A percentile compares a stretch with the other conserved stretches of the same genome.
These are phyloP conservation scores for Cladophialophora psammophila DNA, from an alignment of 2,329 filamentous ascomycete species.

Conservation along the genomic window DNA sequence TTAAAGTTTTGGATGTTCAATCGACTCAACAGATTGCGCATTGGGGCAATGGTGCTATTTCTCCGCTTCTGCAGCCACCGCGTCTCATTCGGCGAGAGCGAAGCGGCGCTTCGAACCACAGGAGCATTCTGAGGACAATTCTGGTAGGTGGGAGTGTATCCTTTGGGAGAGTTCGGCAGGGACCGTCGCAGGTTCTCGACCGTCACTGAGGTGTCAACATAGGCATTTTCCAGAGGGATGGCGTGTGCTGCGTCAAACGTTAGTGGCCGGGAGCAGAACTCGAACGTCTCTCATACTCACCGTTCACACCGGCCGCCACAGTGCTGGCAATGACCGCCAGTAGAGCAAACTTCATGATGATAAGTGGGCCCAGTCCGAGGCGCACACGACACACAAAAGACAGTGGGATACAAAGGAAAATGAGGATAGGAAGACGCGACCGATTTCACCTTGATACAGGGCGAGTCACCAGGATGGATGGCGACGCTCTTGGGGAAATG, in stretches of 20 bases:
- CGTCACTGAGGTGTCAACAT: constrained; percentile 20
- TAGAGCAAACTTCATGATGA: constrained; percentile 27
- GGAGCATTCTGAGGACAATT: constrained; percentile 75
- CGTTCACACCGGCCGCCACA: constrained; percentile 15
- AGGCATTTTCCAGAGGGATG: constrained; percentile 24
- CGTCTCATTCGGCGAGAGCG: constrained; percentile 72
- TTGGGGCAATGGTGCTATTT: constrained; percentile 75
- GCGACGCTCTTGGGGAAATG: constrained; percentile 9
- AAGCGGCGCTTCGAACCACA: constrained; percentile 67
- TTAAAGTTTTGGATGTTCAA: constrained; percentile 81
- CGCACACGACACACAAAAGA: not conserved
- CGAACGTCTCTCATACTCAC: constrained; percentile 9
- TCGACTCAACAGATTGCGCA: constrained; percentile 74
- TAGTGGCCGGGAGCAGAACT: not conserved
- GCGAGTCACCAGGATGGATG: constrained; percentile 12
- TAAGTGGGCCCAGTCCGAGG: not conserved
- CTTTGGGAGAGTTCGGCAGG: constrained; percentile 65
- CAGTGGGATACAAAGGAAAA: constrained; percentile 4
- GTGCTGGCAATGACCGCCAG: constrained; percentile 15
- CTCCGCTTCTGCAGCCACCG: constrained; percentile 77
- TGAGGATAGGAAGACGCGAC: constrained; percentile 2
- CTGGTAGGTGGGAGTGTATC: constrained; percentile 74
- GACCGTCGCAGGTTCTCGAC: constrained; percentile 47
- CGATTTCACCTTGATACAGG: constrained; percentile 2
- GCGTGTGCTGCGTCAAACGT: constrained; percentile 20